Conservation (phyloP, 2,329 filamentous ascomycete genomes). For the Fusarium sp. region DNA sequence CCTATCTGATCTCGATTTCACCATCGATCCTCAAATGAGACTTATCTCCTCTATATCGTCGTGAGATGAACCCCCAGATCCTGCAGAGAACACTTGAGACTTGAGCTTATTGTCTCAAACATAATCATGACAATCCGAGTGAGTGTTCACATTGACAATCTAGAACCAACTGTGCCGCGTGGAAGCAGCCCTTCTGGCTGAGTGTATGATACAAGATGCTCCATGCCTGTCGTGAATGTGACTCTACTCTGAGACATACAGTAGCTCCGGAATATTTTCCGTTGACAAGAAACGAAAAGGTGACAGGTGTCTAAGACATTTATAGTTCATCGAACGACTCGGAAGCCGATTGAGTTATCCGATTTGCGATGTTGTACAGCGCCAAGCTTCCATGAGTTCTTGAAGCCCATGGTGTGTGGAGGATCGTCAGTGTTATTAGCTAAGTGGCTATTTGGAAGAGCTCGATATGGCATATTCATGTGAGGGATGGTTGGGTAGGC, state of each 20-base stretch:
- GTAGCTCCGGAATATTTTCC: background rate
- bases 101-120: background rate
- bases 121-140: background rate
- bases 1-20: too few relatives aligned
- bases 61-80: too few relatives aligned
- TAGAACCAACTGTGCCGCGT: background rate
- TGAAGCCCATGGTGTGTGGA: background rate
- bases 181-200: background rate
- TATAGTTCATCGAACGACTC: background rate
- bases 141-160: background rate
- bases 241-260: background rate
- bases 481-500: background rate
- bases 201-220: background rate
- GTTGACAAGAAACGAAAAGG: background rate
- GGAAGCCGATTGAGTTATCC: background rate
- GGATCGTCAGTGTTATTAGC: background rate
- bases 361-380: background rate
- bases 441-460: background rate
- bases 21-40: too few relatives aligned
- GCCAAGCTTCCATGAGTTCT: background rate
- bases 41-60: too few relatives aligned
- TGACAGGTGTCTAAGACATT: background rate
- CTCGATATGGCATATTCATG: background rate
- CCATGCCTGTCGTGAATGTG: background rate
- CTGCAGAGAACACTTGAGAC: too few relatives aligned